Evolutionary conservation across 192 early-diverging fungal species (phyloP).

Genomic region (Backusella morwellensis): DNA sequence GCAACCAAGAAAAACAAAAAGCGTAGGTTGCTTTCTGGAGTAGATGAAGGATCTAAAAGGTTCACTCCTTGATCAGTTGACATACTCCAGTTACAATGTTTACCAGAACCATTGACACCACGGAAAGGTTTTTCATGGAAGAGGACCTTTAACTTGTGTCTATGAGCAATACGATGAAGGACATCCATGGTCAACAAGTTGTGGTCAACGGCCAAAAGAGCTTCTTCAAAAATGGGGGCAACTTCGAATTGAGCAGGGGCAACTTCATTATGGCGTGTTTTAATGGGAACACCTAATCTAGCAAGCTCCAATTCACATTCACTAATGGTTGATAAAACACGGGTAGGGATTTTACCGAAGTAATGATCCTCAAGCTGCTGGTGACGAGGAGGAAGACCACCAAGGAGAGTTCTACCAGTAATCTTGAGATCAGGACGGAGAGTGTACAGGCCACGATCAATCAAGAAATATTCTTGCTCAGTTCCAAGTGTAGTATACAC

Average conservation of each 20-base stretch:
- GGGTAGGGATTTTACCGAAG: conserved; percentile 94
- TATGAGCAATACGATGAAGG: conserved; percentile 93
- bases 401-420: conserved; percentile 89
- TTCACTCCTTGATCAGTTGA: conserved; percentile 94
- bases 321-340: conserved; percentile 85
- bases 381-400: conserved; percentile 91
- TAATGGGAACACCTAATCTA: conserved; percentile 93
- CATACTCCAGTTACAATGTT: conserved; percentile 99
- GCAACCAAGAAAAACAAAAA: conserved; percentile 94
- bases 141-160: conserved; percentile 92
- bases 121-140: conserved; percentile 99
- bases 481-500: conserved; percentile 92
- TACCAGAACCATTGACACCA: conserved; percentile 96
- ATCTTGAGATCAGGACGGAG: conserved; percentile 95
- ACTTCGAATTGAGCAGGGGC: conserved; percentile 97
- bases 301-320: conserved; percentile 93
- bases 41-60: conserved; percentile 91
- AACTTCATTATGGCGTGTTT: conserved; percentile 99
- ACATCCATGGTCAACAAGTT: conserved; percentile 98
- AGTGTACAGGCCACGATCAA: conserved; percentile 92
- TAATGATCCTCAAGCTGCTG: conserved; percentile 99
- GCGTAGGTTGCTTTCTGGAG: conserved; percentile 96
- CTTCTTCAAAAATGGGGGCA: conserved; percentile 97
- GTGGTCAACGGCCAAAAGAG: conserved; percentile 94
- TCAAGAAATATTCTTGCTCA: conserved; percentile 98